Evolutionary conservation across 257 asterid species (phyloP).

Genomic region (Mentha longifolia): DNA sequence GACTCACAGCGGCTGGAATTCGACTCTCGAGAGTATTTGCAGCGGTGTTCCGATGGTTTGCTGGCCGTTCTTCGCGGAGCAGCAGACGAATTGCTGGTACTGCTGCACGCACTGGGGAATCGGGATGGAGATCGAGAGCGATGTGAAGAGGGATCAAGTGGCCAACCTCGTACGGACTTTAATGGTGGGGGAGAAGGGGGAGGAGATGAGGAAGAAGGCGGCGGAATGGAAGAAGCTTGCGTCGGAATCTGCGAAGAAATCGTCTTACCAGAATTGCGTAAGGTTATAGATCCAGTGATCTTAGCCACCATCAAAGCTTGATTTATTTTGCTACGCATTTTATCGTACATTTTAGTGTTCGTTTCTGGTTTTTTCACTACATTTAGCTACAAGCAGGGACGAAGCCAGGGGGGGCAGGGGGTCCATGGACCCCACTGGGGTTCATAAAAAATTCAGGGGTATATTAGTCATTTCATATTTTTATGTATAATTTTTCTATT

Average conservation of each 20-base stretch:
- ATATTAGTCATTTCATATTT: too few relatives aligned
- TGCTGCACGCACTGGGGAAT: constrained; percentile 47
- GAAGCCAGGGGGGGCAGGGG: too few relatives aligned
- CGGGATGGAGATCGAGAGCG: constrained; percentile 53
- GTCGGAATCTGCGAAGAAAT: constrained; percentile 22
- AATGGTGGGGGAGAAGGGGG: constrained; percentile 43
- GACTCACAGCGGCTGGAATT: constrained; percentile 65
- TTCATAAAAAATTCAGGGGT: too few relatives aligned
- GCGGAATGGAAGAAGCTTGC: constrained; percentile 28
- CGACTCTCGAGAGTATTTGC: constrained; percentile 31
- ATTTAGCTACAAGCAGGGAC: too few relatives aligned
- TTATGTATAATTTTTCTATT: too few relatives aligned
- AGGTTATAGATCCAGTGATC: constrained; percentile 37
- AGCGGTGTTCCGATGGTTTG: constrained; percentile 62
- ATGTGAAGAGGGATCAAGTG: constrained; percentile 55
- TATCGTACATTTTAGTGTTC: neutral
- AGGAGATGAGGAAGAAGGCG: constrained; percentile 32
- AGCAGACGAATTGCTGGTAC: constrained; percentile 59
- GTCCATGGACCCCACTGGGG: too few relatives aligned
- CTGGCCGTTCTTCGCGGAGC: constrained; percentile 71
- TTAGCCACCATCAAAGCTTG: neutral
- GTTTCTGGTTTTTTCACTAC: too few relatives aligned
- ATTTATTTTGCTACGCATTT: neutral
- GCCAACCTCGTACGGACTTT: constrained; percentile 43
- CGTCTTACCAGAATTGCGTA: constrained; percentile 43